These are phyloP conservation scores for Malus orientalis DNA, from an alignment of 306 rosid genomes.

Conservation along the genomic window DNA sequence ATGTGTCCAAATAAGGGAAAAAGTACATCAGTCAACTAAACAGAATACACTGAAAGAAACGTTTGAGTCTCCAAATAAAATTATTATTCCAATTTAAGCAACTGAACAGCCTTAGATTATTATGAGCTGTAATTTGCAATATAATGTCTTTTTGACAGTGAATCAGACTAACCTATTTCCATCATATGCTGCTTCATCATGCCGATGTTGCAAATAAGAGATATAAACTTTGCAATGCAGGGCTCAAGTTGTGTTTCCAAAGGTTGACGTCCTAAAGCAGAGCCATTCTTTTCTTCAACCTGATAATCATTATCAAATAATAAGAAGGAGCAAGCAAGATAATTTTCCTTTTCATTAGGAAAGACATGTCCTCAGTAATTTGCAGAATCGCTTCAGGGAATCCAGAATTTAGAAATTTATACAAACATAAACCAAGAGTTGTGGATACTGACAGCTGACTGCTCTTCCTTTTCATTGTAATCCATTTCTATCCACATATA, in stretches of 20 bases:
- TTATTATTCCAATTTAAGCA: slow-evolving; percentile 1
- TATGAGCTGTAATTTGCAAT: background rate
- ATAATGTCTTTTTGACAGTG: background rate
- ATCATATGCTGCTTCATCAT: slow-evolving; percentile 99
- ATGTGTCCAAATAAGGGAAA: background rate
- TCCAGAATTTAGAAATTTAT: background rate
- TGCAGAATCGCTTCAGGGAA: background rate
- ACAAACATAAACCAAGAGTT: slow-evolving; percentile 12
- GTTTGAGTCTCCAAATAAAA: background rate
- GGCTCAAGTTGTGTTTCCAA: slow-evolving; percentile 64
- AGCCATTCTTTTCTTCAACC: slow-evolving; percentile 37
- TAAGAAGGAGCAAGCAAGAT: slow-evolving; percentile 15
- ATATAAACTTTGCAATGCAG: slow-evolving; percentile 65
- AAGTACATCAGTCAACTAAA: background rate
- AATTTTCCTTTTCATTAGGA: background rate
- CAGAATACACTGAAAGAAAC: background rate
- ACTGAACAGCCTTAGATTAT: slow-evolving; percentile 12
- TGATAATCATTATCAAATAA: slow-evolving; percentile 28
- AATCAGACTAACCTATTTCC: slow-evolving; percentile 77
- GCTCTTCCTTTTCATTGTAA: slow-evolving; percentile 47
- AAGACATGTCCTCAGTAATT: background rate
- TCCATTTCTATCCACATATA: slow-evolving; percentile 95
- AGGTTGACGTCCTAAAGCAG: slow-evolving; percentile 46
- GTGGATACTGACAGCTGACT: slow-evolving; percentile 51
- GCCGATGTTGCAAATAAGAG: slow-evolving; percentile 81